Percentiles rank a stretch among this genome's conserved stretches.
phyloP scores from a whole-genome alignment of 2,329 filamentous ascomycete species.

The Plectosphaerella sp. region DNA sequence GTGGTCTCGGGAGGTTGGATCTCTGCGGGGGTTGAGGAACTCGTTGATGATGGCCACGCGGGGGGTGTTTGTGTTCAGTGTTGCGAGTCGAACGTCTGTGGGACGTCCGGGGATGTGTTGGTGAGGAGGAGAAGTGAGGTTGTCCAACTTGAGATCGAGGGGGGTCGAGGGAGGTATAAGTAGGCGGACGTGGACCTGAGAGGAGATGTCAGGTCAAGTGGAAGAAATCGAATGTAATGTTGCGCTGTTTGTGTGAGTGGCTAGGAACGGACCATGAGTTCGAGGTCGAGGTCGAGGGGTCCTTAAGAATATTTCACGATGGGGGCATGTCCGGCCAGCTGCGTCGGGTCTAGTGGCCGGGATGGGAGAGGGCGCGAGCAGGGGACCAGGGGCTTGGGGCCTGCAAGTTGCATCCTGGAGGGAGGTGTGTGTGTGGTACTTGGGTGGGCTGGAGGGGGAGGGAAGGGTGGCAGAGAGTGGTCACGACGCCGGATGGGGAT shows the following conservation, averaged over 20 bases:
- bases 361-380: background rate
- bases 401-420: background rate
- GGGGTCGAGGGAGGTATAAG: background rate
- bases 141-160: background rate
- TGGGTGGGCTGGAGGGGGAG: background rate
- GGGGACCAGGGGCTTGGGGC: no score
- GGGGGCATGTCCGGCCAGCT: background rate
- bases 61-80: background rate
- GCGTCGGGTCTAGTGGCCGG: background rate
- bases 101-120: background rate
- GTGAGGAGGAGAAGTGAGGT: background rate
- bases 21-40: background rate
- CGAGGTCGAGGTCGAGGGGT: background rate
- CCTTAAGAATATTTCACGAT: background rate
- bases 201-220: background rate
- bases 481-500: background rate
- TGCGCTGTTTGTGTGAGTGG: background rate
- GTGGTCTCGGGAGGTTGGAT: background rate
- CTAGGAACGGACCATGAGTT: background rate
- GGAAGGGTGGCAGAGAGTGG: background rate
- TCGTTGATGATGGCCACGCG: background rate
- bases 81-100: background rate
- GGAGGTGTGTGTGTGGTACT: background rate
- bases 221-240: background rate
- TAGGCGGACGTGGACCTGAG: background rate